phyloP scores from a whole-genome alignment of 2,329 filamentous ascomycete species.

The Waltergamsia citrina region DNA sequence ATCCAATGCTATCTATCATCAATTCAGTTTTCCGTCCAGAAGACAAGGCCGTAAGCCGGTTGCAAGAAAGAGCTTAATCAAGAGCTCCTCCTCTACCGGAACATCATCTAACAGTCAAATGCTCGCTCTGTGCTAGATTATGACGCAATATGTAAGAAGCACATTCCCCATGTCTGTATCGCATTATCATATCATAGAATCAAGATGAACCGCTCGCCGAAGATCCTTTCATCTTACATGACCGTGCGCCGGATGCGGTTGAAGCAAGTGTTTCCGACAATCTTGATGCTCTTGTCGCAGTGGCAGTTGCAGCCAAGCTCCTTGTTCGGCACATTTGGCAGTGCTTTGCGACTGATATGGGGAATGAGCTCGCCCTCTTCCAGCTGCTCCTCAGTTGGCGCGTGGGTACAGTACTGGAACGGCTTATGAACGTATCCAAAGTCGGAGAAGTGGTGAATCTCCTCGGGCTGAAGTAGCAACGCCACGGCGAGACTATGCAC shows the following conservation, averaged over 20 bases:
- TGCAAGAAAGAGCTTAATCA: too few species aligned
- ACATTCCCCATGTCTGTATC: too few species aligned
- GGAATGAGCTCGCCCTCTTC: conserved; percentile 3
- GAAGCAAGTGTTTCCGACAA: conserved; percentile 4
- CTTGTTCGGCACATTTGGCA: background rate
- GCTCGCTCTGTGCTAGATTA: too few species aligned
- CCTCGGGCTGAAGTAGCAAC: conserved; percentile 26
- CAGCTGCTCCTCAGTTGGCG: conserved; percentile 4
- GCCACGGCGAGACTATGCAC: conserved; percentile 32
- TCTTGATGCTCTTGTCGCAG: conserved; percentile 4
- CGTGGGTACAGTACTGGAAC: conserved; percentile 17
- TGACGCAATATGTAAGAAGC: too few species aligned
- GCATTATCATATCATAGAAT: too few species aligned
- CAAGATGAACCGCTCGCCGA: too few species aligned
- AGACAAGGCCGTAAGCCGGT: too few species aligned
- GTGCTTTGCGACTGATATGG: background rate
- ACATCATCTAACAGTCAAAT: too few species aligned
- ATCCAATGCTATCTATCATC: too few species aligned
- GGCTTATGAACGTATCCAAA: conserved; percentile 30
- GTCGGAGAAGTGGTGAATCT: conserved; percentile 33
- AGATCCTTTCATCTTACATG: too few species aligned
- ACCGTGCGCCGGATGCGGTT: conserved; percentile 5
- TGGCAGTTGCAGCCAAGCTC: conserved; percentile 8
- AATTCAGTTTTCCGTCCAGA: too few species aligned
- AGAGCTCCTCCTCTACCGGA: too few species aligned